Evolutionary conservation across 2,329 filamentous ascomycete genomes (phyloP).

Genomic region (Calonectria henricotiae): DNA sequence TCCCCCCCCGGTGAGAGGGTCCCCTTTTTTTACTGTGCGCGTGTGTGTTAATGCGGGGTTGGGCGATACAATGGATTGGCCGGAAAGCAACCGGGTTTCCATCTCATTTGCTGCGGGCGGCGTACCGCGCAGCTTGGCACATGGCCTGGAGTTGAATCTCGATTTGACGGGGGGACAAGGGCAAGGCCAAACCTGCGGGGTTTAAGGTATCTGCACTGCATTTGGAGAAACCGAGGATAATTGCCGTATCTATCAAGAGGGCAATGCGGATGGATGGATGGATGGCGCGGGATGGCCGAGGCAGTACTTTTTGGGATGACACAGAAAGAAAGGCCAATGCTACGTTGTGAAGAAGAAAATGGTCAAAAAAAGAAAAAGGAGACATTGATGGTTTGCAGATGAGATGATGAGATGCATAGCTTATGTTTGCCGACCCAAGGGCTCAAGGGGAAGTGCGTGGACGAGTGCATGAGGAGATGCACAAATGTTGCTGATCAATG

Average conservation of each 20-base stretch:
- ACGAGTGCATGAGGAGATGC: conserved; percentile 1
- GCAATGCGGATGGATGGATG: neutral
- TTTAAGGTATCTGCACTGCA: conserved; percentile 10
- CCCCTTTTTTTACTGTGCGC: neutral
- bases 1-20: conserved; percentile 33
- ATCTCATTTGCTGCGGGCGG: conserved; percentile 15
- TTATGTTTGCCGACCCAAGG: conserved; percentile 25
- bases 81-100: conserved; percentile 29
- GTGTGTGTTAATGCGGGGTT: conserved; percentile 15
- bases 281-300: conserved; percentile 29
- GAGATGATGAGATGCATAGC: conserved; percentile 42
- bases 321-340: neutral
- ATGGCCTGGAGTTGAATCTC: conserved; percentile 32
- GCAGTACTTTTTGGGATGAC: neutral
- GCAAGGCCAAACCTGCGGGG: conserved; percentile 13
- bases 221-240: conserved; percentile 34
- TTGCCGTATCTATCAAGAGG: conserved; percentile 29
- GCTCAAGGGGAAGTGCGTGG: conserved; percentile 21
- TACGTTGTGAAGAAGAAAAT: conserved; percentile 3
- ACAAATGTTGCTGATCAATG: conserved; percentile 24
- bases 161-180: conserved; percentile 22
- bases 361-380: neutral
- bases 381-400: conserved; percentile 45
- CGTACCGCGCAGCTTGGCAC: conserved; percentile 1
- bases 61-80: conserved; percentile 14